Evolutionary conservation across 345 rosid genomes (phyloP).

Genomic region (Aquilaria sinensis): DNA sequence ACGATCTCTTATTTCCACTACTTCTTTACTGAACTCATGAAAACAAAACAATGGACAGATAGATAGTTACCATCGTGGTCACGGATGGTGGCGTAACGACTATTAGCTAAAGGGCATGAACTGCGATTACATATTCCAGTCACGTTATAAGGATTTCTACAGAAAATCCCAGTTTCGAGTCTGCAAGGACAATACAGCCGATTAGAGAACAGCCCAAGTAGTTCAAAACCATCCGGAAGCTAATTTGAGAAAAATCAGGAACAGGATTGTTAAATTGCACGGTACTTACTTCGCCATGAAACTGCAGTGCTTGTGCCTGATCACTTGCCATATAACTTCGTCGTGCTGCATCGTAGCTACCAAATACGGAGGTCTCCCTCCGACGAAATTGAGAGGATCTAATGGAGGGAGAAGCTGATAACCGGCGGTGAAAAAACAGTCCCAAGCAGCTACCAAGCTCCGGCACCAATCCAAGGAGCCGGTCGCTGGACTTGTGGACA

Average conservation of each 20-base stretch:
- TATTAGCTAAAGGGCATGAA: constrained; percentile 97
- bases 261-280: not conserved
- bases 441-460: too few relatives aligned
- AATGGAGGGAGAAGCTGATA: not conserved
- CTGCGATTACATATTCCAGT: constrained; percentile 92
- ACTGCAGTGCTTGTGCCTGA: constrained; percentile 97
- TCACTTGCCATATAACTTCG: constrained; percentile 95
- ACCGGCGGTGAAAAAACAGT: too few relatives aligned
- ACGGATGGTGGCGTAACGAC: constrained; percentile 91
- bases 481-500: too few relatives aligned
- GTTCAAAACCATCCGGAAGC: not conserved
- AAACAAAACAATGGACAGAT: not conserved
- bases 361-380: not conserved
- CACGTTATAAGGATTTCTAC: constrained; percentile 91
- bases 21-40: not conserved
- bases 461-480: too few relatives aligned
- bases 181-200: constrained; percentile 29
- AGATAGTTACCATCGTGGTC: constrained; percentile 66
- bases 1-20: not conserved
- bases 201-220: not conserved
- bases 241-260: not conserved
- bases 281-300: constrained; percentile 77
- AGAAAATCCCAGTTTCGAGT: constrained; percentile 78
- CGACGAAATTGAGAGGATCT: too few relatives aligned
- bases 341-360: constrained; percentile 70